These are phyloP conservation scores for Citrus medica DNA, from an alignment of 345 rosid species.

Conservation along the genomic window DNA sequence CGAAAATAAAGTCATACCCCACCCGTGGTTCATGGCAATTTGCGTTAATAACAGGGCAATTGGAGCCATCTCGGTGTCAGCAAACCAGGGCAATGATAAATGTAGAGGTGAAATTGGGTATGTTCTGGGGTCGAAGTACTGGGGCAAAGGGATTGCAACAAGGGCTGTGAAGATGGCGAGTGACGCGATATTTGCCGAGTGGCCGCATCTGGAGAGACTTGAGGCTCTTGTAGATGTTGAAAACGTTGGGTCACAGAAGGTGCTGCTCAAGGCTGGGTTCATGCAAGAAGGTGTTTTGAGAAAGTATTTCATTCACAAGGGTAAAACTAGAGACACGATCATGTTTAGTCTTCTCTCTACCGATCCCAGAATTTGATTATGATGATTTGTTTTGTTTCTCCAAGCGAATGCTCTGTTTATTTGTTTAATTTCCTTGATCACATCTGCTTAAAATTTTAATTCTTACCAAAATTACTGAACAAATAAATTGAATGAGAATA, in stretches of 20 bases:
- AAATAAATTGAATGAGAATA: too few species aligned
- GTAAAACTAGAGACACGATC: constrained; percentile 47
- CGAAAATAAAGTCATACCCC: constrained; percentile 26
- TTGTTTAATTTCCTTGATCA: too few species aligned
- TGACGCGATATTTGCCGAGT: constrained; percentile 40
- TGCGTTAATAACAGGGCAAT: constrained; percentile 50
- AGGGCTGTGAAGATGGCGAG: constrained; percentile 48
- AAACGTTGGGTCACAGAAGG: constrained; percentile 62
- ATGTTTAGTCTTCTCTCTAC: constrained; percentile 60
- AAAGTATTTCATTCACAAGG: constrained; percentile 38
- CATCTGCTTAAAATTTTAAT: too few species aligned
- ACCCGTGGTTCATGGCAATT: constrained; percentile 69
- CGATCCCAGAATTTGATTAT: constrained; percentile 6
- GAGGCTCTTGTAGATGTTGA: constrained; percentile 69
- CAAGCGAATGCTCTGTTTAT: too few species aligned
- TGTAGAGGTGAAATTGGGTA: constrained; percentile 60
- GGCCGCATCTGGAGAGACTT: constrained; percentile 54
- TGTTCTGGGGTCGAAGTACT: constrained; percentile 37
- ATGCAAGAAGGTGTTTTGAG: constrained; percentile 59
- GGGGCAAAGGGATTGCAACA: constrained; percentile 64
- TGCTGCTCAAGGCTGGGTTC: constrained; percentile 66
- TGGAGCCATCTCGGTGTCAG: constrained; percentile 51
- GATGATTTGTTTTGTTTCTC: too few species aligned
- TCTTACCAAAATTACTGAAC: too few species aligned
- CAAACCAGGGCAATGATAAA: constrained; percentile 27